Base-by-base conservation (phyloP, 1,139 yeast species). In the Debaryomyces robertsiae region DNA sequence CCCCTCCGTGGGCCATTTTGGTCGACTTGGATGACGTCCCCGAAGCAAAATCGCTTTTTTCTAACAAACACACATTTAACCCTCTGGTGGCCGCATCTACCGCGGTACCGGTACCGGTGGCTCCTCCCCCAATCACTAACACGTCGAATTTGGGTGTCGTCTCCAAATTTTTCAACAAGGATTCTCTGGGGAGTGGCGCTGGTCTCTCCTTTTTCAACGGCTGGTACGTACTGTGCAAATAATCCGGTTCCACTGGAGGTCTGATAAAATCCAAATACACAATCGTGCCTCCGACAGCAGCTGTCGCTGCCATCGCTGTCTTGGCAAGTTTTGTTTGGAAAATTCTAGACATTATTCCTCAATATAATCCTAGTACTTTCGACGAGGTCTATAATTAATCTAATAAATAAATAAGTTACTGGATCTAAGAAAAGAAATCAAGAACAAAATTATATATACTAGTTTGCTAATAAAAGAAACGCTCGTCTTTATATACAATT, bases 1-100 rank as follows among this genome's bases (percentile, higher is more conserved):
- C 97, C 59, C 98, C 98, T 50, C 98, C 98, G 61, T 91, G 98
- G 33, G 96, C 96, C 82, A 91, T 87, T 68, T 91, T 91, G 41
- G 98, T 91, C n/a, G 95, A 86, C 57, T 91, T 84, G 24, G 96
- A 89, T 3, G 96, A 86, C 11, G 98, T 91, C 35, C 96, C 97
- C 9, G 90, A 73, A 9, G 96, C 95, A 60, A 85, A 91, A 67
- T 91, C 98, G 50, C 81, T 81, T 58, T 84, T 84, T 65, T 91
- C 98, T 47, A 91, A 76, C 45, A 91, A 65, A 43, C 95, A 89
- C 34, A 90, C 96, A 58, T 88, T 86, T 52, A 90, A 78, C 27
- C 97, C 97, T 62, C 98, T 78, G 29, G 95, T 80, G 15, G 86
- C 81, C 27, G 97, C 97, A 65, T 91, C 98, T 36, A 91, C 73